Evolutionary conservation across 1,139 yeast genomes (phyloP).

Genomic region (Candida dubliniensis): DNA sequence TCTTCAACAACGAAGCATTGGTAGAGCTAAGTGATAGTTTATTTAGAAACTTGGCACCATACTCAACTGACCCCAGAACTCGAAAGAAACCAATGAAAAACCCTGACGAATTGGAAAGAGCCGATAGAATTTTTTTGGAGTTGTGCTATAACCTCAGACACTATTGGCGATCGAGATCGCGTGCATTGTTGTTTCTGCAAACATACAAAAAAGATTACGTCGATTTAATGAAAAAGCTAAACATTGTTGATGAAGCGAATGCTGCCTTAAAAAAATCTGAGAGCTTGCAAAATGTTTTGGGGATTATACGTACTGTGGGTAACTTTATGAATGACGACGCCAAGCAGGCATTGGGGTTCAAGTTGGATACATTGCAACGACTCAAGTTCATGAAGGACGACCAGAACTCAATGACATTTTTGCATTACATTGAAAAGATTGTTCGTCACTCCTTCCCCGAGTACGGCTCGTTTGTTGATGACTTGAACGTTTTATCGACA

Average conservation of each 20-base stretch:
- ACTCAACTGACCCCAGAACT: constrained; percentile 50
- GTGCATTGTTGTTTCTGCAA: constrained; percentile 65
- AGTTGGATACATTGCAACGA: constrained; percentile 76
- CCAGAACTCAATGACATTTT: constrained; percentile 72
- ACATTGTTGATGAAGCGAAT: constrained; percentile 66
- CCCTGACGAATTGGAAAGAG: constrained; percentile 66
- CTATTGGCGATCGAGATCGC: constrained; percentile 87
- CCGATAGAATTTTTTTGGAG: constrained; percentile 78
- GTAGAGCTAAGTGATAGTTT: constrained; percentile 69
- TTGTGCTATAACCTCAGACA: constrained; percentile 73
- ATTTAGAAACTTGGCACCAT: constrained; percentile 70
- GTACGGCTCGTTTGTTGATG: constrained; percentile 73
- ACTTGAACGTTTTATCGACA: constrained; percentile 59
- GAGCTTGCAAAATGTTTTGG: constrained; percentile 66
- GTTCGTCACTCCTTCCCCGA: constrained; percentile 79
- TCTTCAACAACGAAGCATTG: constrained; percentile 71
- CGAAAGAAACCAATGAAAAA: constrained; percentile 53
- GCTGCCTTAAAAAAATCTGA: constrained; percentile 59
- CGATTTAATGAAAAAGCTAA: constrained; percentile 64
- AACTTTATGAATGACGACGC: constrained; percentile 88
- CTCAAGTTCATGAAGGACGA: constrained; percentile 84
- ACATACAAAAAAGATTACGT: constrained; percentile 74
- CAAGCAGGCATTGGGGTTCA: constrained; percentile 83
- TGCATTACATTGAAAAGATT: constrained; percentile 84
- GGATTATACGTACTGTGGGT: constrained; percentile 81